A percentile compares a stretch with the other conserved stretches of the same genome.
phyloP scores from a whole-genome alignment of 257 asterid species.

The Scutellaria galericulata region DNA sequence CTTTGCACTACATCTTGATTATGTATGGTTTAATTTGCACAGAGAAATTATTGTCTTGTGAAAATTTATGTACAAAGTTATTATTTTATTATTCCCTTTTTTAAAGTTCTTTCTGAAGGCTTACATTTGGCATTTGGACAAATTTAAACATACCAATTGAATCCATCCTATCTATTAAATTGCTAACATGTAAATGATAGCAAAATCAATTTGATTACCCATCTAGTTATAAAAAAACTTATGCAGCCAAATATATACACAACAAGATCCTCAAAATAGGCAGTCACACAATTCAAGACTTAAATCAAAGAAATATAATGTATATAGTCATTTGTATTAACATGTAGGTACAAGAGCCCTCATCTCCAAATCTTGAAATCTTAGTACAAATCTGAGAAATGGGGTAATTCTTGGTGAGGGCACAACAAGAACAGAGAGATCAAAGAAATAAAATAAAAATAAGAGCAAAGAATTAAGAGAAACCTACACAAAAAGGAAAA shows the following conservation, averaged over 20 bases:
- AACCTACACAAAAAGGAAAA: slow-evolving; percentile 24
- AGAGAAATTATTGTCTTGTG: not conserved
- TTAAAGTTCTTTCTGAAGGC: too few species aligned
- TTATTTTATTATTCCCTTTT: not conserved
- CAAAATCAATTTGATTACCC: too few species aligned
- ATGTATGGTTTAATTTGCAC: slow-evolving; percentile 10
- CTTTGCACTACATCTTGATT: slow-evolving; percentile 28
- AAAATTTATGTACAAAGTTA: not conserved
- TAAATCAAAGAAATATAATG: too few species aligned
- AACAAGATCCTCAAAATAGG: not conserved
- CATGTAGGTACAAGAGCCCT: slow-evolving; percentile 39
- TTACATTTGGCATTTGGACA: too few species aligned
- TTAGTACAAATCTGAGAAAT: slow-evolving; percentile 20
- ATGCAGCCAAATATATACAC: too few species aligned
- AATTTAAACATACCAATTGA: too few species aligned
- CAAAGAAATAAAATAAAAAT: not conserved
- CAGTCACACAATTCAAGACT: slow-evolving; percentile 5
- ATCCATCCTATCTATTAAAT: too few species aligned
- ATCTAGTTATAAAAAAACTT: too few species aligned
- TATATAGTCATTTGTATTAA: slow-evolving; percentile 31
- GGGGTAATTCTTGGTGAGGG: not conserved
- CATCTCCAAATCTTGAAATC: slow-evolving; percentile 25
- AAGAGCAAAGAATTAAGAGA: slow-evolving; percentile 27
- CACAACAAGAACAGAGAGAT: not conserved
- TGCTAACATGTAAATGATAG: too few species aligned